These are phyloP conservation scores for Pyrrhoderma noxium DNA, from an alignment of 1,284 basidiomycete species.

Conservation along the genomic window DNA sequence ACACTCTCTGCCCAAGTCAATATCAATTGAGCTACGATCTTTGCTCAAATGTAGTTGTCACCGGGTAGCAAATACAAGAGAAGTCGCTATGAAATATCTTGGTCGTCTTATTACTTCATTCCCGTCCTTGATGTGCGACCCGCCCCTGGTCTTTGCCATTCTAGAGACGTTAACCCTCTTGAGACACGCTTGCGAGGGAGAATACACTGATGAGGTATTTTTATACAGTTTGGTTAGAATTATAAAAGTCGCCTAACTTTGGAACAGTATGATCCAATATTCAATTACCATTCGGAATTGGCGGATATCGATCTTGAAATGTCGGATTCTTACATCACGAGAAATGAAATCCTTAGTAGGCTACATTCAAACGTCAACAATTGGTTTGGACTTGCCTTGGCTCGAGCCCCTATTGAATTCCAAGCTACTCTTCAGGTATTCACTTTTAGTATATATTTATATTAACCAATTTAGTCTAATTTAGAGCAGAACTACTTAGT, in stretches of 20 bases:
- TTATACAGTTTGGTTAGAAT: slow-evolving; percentile 21
- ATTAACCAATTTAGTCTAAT: background rate
- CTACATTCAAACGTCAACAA: slow-evolving; percentile 66
- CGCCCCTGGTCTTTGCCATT: slow-evolving; percentile 80
- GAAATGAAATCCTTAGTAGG: slow-evolving; percentile 78
- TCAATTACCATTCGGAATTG: slow-evolving; percentile 77
- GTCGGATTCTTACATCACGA: slow-evolving; percentile 80
- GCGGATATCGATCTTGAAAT: slow-evolving; percentile 73
- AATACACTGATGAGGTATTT: slow-evolving; percentile 89
- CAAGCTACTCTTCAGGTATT: slow-evolving; percentile 84
- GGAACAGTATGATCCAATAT: slow-evolving; percentile 77
- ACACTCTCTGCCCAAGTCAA: slow-evolving; percentile 69
- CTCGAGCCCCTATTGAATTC: slow-evolving; percentile 85
- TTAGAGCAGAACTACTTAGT: slow-evolving; percentile 70
- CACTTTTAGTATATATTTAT: slow-evolving; percentile 2
- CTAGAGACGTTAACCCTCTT: slow-evolving; percentile 90
- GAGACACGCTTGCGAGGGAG: slow-evolving; percentile 83
- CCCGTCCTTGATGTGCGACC: slow-evolving; percentile 91
- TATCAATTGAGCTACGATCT: slow-evolving; percentile 70
- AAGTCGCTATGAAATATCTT: slow-evolving; percentile 77
- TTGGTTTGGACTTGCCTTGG: slow-evolving; percentile 84
- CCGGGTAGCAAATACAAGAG: slow-evolving; percentile 73
- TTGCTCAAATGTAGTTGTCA: slow-evolving; percentile 82
- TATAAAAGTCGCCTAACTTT: background rate
- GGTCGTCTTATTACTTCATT: slow-evolving; percentile 87